Base-by-base conservation (phyloP, 352 stramenopile genomes). In the Aphanomyces astaci region DNA sequence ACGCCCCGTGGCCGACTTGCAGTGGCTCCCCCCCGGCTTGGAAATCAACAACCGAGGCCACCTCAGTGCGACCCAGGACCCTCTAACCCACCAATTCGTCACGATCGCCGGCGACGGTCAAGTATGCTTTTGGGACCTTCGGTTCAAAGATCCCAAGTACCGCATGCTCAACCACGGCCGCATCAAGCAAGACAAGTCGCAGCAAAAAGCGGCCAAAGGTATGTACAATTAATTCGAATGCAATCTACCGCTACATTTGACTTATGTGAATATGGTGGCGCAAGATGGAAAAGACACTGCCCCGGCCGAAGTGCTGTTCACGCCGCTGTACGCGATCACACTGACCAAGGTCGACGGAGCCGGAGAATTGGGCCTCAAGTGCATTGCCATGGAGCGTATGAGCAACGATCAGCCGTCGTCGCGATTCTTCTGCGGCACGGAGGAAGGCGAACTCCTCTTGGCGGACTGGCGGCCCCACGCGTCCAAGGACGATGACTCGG, bases 41-140 rank as follows among this genome's bases (percentile, higher is more conserved):
- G 86, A 98, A 73, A 85, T 98, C 48, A 97, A 94, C 66, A 93
- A 82, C 59, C 79, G 88, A 55, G 91, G 91, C 9, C 86, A 96
- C 62, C 63, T 97, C 17, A 76, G 96, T 17, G 71, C 76, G 27
- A 73, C 77, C 3, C 75, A 71, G 0, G 75, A 89, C 36, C 63
- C 71, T 2, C 71, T 68, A 40, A 81, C 90, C 7, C 78, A 96
- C 75, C 93, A 98, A 66, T 98, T 98, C 65, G 84, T 97, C 55
- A 97, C 90, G 22, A 86, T 97, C 51, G 89, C 91, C 0, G 81
- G 81, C 7, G 93, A 98, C 54, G 92, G 92, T 5, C 87, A 96
- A 69, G 87, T 97, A 25, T 82, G 88, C 3, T 94, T 98, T 71
- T 98, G 92, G 92, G 93, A 98, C 60, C 72, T 94, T 22, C 80